Evolutionary conservation across 129 eudicot genomes (phyloP).

Genomic region (Flaveria linearis): DNA sequence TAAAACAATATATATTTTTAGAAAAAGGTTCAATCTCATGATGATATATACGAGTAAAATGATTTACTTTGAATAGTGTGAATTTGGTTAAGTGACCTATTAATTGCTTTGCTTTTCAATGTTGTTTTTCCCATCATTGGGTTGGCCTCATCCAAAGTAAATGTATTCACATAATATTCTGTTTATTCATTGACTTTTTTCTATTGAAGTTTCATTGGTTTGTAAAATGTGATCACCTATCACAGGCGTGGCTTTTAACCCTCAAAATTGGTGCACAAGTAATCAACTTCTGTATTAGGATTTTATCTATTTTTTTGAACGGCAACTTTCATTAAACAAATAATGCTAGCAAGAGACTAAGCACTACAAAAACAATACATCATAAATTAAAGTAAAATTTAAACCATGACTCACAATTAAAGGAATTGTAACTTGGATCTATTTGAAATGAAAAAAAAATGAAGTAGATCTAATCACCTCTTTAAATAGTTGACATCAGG

Average conservation of each 20-base stretch:
- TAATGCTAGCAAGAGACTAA: too few species aligned
- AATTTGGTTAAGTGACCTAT: constrained; percentile 27
- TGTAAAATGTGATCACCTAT: constrained; percentile 41
- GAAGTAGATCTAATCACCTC: too few species aligned
- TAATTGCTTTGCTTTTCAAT: constrained; percentile 27
- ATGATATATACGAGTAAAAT: constrained; percentile 12
- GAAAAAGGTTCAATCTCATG: not conserved
- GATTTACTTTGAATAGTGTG: constrained; percentile 32
- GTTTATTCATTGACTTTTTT: constrained; percentile 35
- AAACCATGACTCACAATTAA: too few species aligned
- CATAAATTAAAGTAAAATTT: too few species aligned
- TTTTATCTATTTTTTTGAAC: not conserved
- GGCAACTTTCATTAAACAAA: too few species aligned
- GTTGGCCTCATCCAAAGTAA: constrained; percentile 26
- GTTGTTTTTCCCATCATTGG: constrained; percentile 34
- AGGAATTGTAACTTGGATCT: too few species aligned
- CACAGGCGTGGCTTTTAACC: constrained; percentile 35
- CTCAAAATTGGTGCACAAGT: constrained; percentile 38
- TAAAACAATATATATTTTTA: too few species aligned
- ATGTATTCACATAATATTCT: constrained; percentile 34
- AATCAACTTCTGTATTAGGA: constrained; percentile 23
- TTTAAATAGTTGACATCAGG: too few species aligned
- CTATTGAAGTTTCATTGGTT: constrained; percentile 32
- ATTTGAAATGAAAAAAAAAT: too few species aligned
- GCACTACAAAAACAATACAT: too few species aligned